phyloP scores from a whole-genome alignment of 2,329 filamentous ascomycete species.

The Pseudocercospora fuligena region DNA sequence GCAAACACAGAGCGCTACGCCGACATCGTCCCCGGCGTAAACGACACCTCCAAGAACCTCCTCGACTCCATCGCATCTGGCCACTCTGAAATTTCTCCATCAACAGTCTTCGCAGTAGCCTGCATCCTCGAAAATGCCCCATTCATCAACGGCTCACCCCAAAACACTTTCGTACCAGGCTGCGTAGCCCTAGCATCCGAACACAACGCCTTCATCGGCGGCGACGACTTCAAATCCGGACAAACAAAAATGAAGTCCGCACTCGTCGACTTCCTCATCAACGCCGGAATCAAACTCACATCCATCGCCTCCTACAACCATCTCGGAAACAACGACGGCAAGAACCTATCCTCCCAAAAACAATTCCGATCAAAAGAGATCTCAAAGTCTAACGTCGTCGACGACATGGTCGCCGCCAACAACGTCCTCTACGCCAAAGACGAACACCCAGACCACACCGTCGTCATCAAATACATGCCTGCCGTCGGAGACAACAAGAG shows the following conservation, averaged over 20 bases:
- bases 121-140: constrained; percentile 87
- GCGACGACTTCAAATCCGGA: constrained; percentile 99
- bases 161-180: constrained; percentile 98
- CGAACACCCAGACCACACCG: constrained; percentile 96
- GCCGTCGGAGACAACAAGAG: constrained; percentile 99
- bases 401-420: constrained; percentile 99
- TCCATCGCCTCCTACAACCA: constrained; percentile 99
- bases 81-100: constrained; percentile 90
- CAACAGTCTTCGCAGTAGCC: constrained; percentile 93
- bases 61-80: constrained; percentile 83
- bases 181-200: constrained; percentile 86
- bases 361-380: constrained; percentile 99
- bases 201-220: constrained; percentile 88
- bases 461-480: constrained; percentile 99
- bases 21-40: constrained; percentile 83
- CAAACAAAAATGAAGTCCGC: constrained; percentile 99
- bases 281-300: constrained; percentile 96
- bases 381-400: constrained; percentile 97
- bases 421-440: constrained; percentile 84
- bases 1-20: constrained; percentile 98
- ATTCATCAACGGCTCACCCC: constrained; percentile 98
- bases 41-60: constrained; percentile 95
- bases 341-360: constrained; percentile 95
- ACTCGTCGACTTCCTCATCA: constrained; percentile 97
- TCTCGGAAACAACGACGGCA: constrained; percentile 98